Evolutionary conservation across 257 asterid species (phyloP).

Genomic region (Solanum pennellii): DNA sequence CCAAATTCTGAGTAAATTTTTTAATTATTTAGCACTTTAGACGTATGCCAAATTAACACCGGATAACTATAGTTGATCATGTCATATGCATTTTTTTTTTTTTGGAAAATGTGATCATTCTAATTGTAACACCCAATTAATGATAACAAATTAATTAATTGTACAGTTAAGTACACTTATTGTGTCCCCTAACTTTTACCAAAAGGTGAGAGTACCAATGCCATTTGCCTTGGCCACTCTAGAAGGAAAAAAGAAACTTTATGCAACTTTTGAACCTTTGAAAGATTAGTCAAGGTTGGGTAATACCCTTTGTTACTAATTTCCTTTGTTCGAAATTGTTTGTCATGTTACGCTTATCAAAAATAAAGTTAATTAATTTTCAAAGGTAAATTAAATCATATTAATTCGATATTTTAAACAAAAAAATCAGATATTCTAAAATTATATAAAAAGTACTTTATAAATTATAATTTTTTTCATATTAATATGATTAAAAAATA

Average conservation of each 20-base stretch:
- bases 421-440: no score
- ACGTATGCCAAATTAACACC: fast-evolving
- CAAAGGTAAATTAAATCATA: no score
- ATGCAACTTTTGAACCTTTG: not conserved
- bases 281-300: not conserved
- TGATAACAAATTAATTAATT: not conserved
- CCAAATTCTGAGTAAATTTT: no score
- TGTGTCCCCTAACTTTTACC: not conserved
- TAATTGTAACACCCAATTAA: not conserved
- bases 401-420: no score
- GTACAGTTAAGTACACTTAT: not conserved
- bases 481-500: no score
- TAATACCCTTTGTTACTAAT: no score
- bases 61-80: no score
- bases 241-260: not conserved
- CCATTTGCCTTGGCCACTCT: not conserved
- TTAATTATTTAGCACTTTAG: fast-evolving
- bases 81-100: not conserved
- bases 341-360: no score
- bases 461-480: no score
- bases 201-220: not conserved
- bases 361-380: no score
- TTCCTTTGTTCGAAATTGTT: no score
- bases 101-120: not conserved
- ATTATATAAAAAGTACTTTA: no score